Conservation (phyloP, 1,139 yeast species). For the Saccharomycopsis crataegensis region DNA sequence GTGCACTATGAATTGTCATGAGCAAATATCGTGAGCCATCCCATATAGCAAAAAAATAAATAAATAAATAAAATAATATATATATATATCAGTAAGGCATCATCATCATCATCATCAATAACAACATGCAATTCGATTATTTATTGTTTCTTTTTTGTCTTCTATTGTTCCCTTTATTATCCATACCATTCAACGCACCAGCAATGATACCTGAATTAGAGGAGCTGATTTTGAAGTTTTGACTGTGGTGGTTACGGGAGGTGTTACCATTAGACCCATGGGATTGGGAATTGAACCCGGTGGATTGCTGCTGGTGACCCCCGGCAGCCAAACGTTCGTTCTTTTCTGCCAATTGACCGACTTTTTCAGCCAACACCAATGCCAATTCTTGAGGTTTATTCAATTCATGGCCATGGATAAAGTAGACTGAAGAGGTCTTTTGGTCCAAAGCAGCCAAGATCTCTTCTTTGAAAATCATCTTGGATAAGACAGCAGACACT, state of each 20-base stretch:
- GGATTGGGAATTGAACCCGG: slow-evolving; percentile 20
- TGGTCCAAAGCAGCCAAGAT: slow-evolving; percentile 61
- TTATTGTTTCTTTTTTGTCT: slow-evolving; percentile 5
- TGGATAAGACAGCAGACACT: slow-evolving; percentile 58
- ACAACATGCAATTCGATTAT: too few species aligned
- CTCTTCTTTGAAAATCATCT: slow-evolving; percentile 73
- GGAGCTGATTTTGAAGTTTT: slow-evolving; percentile 24
- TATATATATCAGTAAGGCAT: too few species aligned
- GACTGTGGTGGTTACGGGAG: slow-evolving; percentile 21
- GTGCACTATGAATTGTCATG: too few species aligned
- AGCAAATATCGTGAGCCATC: too few species aligned
- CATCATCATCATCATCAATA: too few species aligned
- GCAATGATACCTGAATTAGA: slow-evolving; percentile 29
- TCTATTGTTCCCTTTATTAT: slow-evolving; percentile 17
- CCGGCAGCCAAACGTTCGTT: slow-evolving; percentile 79
- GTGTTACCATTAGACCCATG: slow-evolving; percentile 21
- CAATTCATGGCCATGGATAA: slow-evolving; percentile 70
- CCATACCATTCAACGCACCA: slow-evolving; percentile 31
- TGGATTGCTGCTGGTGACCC: slow-evolving; percentile 39
- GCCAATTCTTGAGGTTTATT: slow-evolving; percentile 87
- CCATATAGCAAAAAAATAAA: too few species aligned
- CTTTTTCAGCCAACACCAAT: slow-evolving; percentile 79
- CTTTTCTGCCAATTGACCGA: slow-evolving; percentile 71
- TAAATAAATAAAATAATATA: too few species aligned
- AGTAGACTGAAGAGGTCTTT: slow-evolving; percentile 49